Conservation (phyloP, 345 rosid genomes). For the Gynandropsis gynandra region DNA sequence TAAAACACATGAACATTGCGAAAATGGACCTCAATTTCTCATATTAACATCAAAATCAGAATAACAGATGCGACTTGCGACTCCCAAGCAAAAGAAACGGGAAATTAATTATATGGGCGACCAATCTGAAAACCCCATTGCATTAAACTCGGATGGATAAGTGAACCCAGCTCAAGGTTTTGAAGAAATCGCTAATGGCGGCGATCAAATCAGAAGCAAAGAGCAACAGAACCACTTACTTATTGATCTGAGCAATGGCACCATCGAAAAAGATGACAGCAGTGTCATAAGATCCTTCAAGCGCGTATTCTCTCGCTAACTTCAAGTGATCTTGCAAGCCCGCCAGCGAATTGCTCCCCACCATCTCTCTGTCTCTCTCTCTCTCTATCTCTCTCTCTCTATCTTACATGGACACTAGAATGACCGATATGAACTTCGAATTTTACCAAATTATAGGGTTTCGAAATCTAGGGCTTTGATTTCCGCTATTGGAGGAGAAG, state of each 20-base stretch:
- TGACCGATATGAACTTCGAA: no score
- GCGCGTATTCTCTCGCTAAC: slow-evolving; percentile 87
- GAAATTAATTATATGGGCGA: not conserved
- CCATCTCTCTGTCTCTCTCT: slow-evolving; percentile 35
- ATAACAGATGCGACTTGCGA: no score
- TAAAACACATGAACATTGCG: not conserved
- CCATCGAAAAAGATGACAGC: slow-evolving; percentile 98
- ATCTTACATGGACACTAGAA: no score
- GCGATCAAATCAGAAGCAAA: slow-evolving; percentile 38
- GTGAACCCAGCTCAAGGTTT: slow-evolving; percentile 25
- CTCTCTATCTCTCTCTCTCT: no score
- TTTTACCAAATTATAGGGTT: no score
- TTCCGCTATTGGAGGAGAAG: no score
- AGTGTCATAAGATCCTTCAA: slow-evolving; percentile 92
- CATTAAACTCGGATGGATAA: not conserved
- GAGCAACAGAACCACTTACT: slow-evolving; percentile 32
- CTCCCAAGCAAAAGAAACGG: not conserved
- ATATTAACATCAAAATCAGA: no score
- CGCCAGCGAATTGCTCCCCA: slow-evolving; percentile 51
- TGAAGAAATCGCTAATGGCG: slow-evolving; percentile 72
- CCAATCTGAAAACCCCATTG: not conserved
- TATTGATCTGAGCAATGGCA: slow-evolving; percentile 97
- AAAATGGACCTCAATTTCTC: not conserved
- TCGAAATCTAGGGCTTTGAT: no score
- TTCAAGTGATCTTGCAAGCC: slow-evolving; percentile 97